Percentiles rank a stretch among this genome's conserved stretches.
phyloP scores from a whole-genome alignment of 1,284 basidiomycete genomes.

The Ceratorhiza oryzae-sativae region DNA sequence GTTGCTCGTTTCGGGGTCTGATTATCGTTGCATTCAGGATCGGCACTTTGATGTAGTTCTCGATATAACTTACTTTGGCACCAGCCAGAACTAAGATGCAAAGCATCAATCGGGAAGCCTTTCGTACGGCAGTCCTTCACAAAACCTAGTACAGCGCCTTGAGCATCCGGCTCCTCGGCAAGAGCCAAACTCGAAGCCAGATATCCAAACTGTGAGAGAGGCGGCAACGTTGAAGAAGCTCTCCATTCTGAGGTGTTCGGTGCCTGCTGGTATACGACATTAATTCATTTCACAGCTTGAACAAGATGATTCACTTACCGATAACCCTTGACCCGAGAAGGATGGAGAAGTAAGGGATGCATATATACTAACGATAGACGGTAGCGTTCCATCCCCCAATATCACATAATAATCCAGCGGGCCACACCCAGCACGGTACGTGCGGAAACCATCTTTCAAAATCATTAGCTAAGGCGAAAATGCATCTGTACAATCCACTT shows the following conservation, averaged over 20 bases:
- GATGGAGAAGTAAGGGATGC: conserved; percentile 26
- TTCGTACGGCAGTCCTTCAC: conserved; percentile 27
- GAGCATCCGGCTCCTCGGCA: conserved; percentile 24
- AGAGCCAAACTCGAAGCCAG: conserved; percentile 35
- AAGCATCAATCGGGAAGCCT: conserved; percentile 36
- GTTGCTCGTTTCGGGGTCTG: conserved; percentile 33
- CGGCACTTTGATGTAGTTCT: background rate
- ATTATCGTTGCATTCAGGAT: background rate
- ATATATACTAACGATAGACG: conserved; percentile 31
- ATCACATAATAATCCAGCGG: conserved; percentile 38
- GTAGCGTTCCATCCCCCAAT: conserved; percentile 31
- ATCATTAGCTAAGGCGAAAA: background rate
- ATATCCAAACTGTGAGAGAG: conserved; percentile 36
- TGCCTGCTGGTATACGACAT: background rate
- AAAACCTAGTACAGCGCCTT: conserved; percentile 18
- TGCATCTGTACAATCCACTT: background rate
- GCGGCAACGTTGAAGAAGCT: conserved; percentile 28
- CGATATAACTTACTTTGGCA: conserved; percentile 12
- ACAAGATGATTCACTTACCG: background rate
- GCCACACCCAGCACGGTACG: conserved; percentile 35
- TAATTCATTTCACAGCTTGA: background rate
- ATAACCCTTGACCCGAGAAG: background rate
- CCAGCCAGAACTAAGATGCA: conserved; percentile 33
- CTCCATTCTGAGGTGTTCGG: conserved; percentile 10
- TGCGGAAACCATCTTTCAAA: conserved; percentile 35